Base-by-base conservation (phyloP, 1,284 basidiomycete species). In the Chondrostereum purpureum region DNA sequence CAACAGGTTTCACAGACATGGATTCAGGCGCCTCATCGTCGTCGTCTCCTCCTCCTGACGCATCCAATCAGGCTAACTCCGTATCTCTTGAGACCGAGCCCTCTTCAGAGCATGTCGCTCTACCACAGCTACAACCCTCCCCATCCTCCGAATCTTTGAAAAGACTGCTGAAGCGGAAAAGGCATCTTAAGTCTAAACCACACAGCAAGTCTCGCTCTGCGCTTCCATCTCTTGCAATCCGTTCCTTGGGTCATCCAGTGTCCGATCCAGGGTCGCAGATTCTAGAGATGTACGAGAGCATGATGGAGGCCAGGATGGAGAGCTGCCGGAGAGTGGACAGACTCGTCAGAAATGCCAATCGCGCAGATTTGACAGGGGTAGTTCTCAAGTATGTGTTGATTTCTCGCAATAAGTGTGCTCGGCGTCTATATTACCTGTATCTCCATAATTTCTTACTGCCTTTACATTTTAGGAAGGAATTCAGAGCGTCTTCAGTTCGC, bases 291-390 rank as follows among this genome's bases (percentile, higher is more conserved):
- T 85, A 83, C 56, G 79, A 79, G 46, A 72, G 75, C 51, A 77
- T 87, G 66, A 75, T 85, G 68, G 80, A 84, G 54, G 69, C 77
- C 4, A 72, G 84, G 43, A 78, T 87, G 73, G 81, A 86, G 59
- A 83, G 80, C 57, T 87, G 83, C 59, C 69, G 80, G 51, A 68
- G 81, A 27, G 67, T 83, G 41, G 75, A 76, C 50, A 70, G 70
- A 38, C 67, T 87, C 52, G 72, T 85, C 31, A 69, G 71, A 53
- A 71, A 74, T 42, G 73, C 73, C 34, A 72, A 69, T 55, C 59
- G 64, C 55, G 56, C 58, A 17, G 57, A 59, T 42, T 31, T 31
- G 27, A 31, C 8, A 31, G 27, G 27, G 8, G 27, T 31, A 8
- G 27, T 31, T 8, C 27, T 8, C 27, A 31, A n/a, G 27, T 31